Base-by-base conservation (phyloP, 1,139 yeast species). In the Protomyces lactucae-debilis region DNA sequence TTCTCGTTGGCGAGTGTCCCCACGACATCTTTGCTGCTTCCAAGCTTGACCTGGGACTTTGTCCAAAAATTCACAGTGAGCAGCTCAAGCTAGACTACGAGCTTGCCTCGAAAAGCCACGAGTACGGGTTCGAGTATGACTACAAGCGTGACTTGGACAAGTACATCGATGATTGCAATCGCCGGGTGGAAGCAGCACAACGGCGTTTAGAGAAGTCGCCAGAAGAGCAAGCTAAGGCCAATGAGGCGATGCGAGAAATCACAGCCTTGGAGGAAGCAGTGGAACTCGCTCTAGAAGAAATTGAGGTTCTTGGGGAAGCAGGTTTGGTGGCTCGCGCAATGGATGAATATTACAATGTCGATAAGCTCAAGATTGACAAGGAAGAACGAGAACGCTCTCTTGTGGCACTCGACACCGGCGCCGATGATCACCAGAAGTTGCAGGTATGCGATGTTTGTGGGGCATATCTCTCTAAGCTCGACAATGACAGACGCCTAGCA, bases 381-480 rank as follows among this genome's bases (percentile, higher is more conserved):
- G 67, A 68, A 51, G 71, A 69, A 40, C 67, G 67, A 32, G 70
- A 68, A 64, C 76, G 77, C 35, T 72, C 64, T 39, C 63, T 60
- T 14, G 48, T 68, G 32, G 57, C 66, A 43, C 43, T 57, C 52
- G 55, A 60, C 28, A 45, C 59, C 9, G 67, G 66, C 32, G 65
- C 64, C 21, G 53, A 40, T 36, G 66, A 73, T 0, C 96, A 88
- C 72, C 98, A 92, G 71, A 88, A 88, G 73, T 78, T 92, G 60
- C 97, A 91, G 74, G 96, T 90, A 0, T 93, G 99, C 76, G 88
- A 85, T 69, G 85, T 85, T 1, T 93, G 99, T 76, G 97, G 97
- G 0, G 97, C 97, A 0, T 90, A 87, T 73, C 78, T 93, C 64
- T 88, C 96, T 3, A 79, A 95, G 67, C 78, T 91, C 65, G 99